Base-by-base conservation (phyloP, 441 rosid genomes). In the Jatropha multifida region DNA sequence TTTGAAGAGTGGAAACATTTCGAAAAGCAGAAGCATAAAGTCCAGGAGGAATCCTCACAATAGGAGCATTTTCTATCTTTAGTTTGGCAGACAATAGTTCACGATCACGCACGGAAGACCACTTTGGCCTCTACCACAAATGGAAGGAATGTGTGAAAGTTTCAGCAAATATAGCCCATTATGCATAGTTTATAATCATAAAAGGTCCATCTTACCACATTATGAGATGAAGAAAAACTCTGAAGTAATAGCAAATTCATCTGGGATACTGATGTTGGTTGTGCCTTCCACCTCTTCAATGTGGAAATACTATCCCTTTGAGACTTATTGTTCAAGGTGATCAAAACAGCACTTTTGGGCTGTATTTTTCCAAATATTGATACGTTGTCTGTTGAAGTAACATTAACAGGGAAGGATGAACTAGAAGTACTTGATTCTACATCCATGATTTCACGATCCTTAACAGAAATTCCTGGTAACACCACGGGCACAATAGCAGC, bases 1-100 rank as follows among this genome's bases (percentile, higher is more conserved):
- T 90, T 81, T 71, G 77, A 83, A 94, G 91, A 82, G 38, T 83
- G 71, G 99, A 93, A 76, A 88, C 42, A 80, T 94, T 91, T 76
- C 84, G 87, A 83, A 89, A 92, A 74, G 86, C 74, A 51, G 84
- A 87, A 51, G 89, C 79, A 70, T 83, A 18, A 41, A 90, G 88
- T 74, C 86, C 90, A 1, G 79, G 77, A 15, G 52, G 23, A 46
- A 77, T 67, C 27, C 76, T 80, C 44, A 71, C 65, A 72, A 67
- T 17, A 71, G 86, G 88, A 71, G 91, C 98, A 20, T 83, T 86
- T 76, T 83, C 82, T 65, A 94, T 89, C 85, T 85, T 80, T 51
- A 73, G 64, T 84, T 78, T 90, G 41, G 85, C 94, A 71, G 86
- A 82, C 40, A 86, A 74, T 76, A 91, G 90, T 82, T 90, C 92